Percentiles rank a stretch among this genome's conserved stretches.
Conservation (phyloP, 768 basidiomycete genomes). For the Amanita fuliginea region DNA sequence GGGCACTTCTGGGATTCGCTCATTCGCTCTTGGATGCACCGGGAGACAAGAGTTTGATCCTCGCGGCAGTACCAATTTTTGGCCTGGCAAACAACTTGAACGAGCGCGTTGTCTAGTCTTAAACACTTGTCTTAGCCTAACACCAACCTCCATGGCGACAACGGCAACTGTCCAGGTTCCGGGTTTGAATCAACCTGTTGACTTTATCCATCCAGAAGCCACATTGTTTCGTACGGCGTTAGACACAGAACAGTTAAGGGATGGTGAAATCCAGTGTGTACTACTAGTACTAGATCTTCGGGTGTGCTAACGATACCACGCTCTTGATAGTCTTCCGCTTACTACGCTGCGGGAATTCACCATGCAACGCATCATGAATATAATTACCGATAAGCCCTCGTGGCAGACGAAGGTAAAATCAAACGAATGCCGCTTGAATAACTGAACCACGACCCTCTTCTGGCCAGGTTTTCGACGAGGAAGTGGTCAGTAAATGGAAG, state of each 20-base stretch:
- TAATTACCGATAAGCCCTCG: constrained; percentile 21
- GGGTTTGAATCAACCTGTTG: not conserved
- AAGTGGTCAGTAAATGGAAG: constrained; percentile 1
- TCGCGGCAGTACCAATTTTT: no score
- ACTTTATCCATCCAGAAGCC: not conserved
- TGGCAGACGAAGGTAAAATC: constrained; percentile 21
- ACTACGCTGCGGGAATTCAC: constrained; percentile 20
- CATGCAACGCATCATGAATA: constrained; percentile 26
- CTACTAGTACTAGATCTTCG: not conserved
- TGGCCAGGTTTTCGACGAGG: not conserved
- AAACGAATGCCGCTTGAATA: not conserved
- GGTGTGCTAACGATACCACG: not conserved
- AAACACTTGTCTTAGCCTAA: no score
- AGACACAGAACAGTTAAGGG: not conserved
- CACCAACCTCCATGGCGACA: no score
- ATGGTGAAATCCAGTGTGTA: not conserved
- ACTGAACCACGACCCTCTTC: not conserved
- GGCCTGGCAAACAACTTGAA: no score
- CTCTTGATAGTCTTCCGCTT: constrained; percentile 9
- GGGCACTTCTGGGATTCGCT: no score
- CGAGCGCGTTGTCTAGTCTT: no score
- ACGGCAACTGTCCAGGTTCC: not conserved
- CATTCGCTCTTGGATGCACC: no score
- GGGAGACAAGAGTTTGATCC: no score
- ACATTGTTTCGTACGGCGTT: not conserved